Evolutionary conservation across 306 rosid species (phyloP), one percentile per base, ranked within the genome.

Genomic region (Trifolium fragiferum): DNA sequence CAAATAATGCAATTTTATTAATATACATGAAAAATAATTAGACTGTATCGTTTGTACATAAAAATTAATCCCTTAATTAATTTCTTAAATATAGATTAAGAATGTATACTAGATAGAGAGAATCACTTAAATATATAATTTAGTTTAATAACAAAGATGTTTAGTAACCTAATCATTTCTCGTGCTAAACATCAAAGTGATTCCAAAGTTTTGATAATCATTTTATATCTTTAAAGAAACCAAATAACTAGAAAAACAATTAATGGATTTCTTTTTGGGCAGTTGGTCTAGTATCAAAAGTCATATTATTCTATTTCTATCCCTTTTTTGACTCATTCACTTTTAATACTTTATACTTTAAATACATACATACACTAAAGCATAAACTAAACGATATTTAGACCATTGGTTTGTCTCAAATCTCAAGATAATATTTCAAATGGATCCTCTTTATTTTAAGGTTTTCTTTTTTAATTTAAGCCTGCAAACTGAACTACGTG

Each of bases 251-350:
- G 40, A 21, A 87, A 76, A 86, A 80, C 69, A 83, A 72, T 49
- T 84, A 89, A 83, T 91, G 78, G 82, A 78, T 78, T 84, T 86
- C 91, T 89, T 89, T 86, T 83, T 43, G 51, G 94, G 83, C 89
- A 67, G 91, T 90, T 88, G 60, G 57, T 63, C 30, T 27, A 18
- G 66, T 66, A 76, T 76, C 68, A 81, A 89, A 83, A 83, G 82
- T 32, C 49, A 44, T 43, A 67, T 46, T 55, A 66, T 51, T 57
- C 50, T 72, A 62, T 30, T 37, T 60, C 66, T 60, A 63, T 10
- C 57, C 69, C 73, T 61, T 76, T 78, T 83, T 85, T 85, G 85
- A 86, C 90, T 72, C 76, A 33, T 78, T 61, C 82, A 37, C 86
- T 78, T 78, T 79, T 68, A 41, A 37, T 32, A 55, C 47, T 67